Conservation (phyloP, 768 basidiomycete species). For the Mycena leptocephala region DNA sequence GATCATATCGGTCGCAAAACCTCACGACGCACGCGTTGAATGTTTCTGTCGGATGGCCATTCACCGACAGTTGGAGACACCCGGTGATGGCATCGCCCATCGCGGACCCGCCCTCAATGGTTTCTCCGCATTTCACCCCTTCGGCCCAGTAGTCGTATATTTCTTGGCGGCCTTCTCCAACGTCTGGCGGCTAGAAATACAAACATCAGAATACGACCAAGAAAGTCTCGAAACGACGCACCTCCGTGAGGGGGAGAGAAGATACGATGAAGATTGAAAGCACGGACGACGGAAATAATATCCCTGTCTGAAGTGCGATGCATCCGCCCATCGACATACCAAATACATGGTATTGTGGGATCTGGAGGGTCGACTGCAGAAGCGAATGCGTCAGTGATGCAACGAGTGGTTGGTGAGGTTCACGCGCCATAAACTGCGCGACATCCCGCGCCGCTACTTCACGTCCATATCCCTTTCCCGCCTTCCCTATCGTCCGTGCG, state of each 20-base stretch:
- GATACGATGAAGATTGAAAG: conserved; percentile 26
- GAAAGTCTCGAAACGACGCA: background rate
- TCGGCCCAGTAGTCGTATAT: conserved; percentile 38
- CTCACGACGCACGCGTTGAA: conserved; percentile 25
- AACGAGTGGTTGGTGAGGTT: background rate
- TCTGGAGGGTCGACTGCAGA: conserved; percentile 31
- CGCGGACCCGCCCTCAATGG: background rate
- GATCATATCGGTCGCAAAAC: background rate
- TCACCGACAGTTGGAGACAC: conserved; percentile 27
- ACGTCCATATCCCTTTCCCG: no score
- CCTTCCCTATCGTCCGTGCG: conserved; percentile 29
- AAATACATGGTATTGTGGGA: conserved; percentile 33
- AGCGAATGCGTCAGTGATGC: background rate
- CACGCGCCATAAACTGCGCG: conserved; percentile 33
- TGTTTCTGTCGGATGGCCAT: conserved; percentile 3
- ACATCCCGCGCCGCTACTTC: conserved; percentile 32
- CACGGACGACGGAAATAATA: conserved; percentile 23
- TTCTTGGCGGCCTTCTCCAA: conserved; percentile 34
- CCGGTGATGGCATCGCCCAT: conserved; percentile 30
- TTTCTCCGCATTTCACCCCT: conserved; percentile 4
- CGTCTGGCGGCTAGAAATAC: conserved; percentile 30
- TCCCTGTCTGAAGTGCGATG: conserved; percentile 32
- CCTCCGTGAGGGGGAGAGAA: conserved; percentile 35
- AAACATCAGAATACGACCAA: no score
- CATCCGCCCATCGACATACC: conserved; percentile 38